A percentile compares a stretch with the other conserved stretches of the same genome.
Evolutionary conservation across 192 early-diverging fungal species (phyloP).

Genomic region (Lobosporangium transversale): DNA sequence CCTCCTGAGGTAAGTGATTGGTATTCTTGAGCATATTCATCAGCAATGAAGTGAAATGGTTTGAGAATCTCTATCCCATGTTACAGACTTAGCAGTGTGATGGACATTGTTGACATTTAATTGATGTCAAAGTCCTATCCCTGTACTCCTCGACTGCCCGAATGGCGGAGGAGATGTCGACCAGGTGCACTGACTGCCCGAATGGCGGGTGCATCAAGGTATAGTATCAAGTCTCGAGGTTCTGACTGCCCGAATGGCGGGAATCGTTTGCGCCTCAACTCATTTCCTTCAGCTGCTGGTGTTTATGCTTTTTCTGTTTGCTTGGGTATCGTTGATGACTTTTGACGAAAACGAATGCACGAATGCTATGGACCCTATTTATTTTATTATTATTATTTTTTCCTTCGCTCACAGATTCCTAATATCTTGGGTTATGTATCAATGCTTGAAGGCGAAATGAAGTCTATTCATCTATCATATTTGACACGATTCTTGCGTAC

Average conservation of each 20-base stretch:
- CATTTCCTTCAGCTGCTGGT: constrained; percentile 12
- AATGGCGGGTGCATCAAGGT: constrained; percentile 21
- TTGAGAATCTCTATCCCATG: background rate
- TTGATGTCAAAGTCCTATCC: constrained; percentile 36
- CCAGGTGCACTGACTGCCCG: constrained; percentile 26
- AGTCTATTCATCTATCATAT: too few species aligned
- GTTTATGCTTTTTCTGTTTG: too few species aligned
- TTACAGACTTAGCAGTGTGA: constrained; percentile 26
- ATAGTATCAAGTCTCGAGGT: constrained; percentile 27
- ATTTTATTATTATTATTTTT: constrained; percentile 1
- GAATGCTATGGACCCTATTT: background rate
- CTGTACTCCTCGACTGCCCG: constrained; percentile 31
- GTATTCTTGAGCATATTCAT: constrained; percentile 9
- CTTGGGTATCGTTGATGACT: background rate
- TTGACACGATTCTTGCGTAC: too few species aligned
- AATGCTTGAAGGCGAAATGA: too few species aligned
- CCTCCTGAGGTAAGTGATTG: constrained; percentile 8
- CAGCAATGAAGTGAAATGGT: constrained; percentile 5
- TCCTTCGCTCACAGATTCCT: background rate
- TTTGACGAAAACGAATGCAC: background rate
- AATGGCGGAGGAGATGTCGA: constrained; percentile 28
- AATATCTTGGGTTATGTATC: too few species aligned
- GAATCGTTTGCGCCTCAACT: constrained; percentile 24
- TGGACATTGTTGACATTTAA: constrained; percentile 22
- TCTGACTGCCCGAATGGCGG: constrained; percentile 30